These are phyloP conservation scores for Penicillium sp. DNA, from an alignment of 2,329 filamentous ascomycete genomes.

Conservation along the genomic window DNA sequence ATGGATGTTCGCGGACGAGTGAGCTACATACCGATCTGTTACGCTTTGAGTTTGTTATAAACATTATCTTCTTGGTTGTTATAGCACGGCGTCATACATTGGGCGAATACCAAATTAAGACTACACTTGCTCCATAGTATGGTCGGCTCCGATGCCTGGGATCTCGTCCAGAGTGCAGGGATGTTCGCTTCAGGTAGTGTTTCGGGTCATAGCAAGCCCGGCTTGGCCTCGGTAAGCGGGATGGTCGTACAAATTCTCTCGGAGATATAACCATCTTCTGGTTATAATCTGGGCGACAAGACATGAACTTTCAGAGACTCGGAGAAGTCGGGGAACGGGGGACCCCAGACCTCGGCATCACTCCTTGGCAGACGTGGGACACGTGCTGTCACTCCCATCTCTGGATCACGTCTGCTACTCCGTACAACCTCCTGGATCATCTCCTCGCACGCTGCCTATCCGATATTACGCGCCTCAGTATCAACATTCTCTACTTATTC, in stretches of 20 bases:
- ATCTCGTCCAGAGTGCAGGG: background rate
- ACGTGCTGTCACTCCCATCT: slow-evolving; percentile 29
- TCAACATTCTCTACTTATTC: background rate
- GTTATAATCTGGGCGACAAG: background rate
- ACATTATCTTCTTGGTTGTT: background rate
- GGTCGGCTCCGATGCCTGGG: too few species aligned
- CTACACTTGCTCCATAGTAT: too few species aligned
- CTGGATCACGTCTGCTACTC: slow-evolving; percentile 1
- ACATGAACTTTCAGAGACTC: background rate
- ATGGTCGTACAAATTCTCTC: slow-evolving; percentile 4
- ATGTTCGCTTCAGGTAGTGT: background rate
- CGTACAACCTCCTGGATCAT: background rate
- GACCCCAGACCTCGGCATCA: slow-evolving; percentile 30
- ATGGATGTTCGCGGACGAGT: slow-evolving; percentile 86
- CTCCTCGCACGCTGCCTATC: background rate
- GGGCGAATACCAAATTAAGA: background rate
- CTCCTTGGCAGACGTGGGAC: slow-evolving; percentile 34
- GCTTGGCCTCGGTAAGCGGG: slow-evolving; percentile 19
- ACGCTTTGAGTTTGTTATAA: background rate
- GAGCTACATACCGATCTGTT: background rate
- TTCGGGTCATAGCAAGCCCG: slow-evolving; percentile 22
- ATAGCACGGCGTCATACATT: background rate
- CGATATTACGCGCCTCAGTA: background rate
- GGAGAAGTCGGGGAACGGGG: background rate
- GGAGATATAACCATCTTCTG: background rate